These are phyloP conservation scores for Colletotrichum sublineola DNA, from an alignment of 2,329 filamentous ascomycete genomes.

Conservation along the genomic window DNA sequence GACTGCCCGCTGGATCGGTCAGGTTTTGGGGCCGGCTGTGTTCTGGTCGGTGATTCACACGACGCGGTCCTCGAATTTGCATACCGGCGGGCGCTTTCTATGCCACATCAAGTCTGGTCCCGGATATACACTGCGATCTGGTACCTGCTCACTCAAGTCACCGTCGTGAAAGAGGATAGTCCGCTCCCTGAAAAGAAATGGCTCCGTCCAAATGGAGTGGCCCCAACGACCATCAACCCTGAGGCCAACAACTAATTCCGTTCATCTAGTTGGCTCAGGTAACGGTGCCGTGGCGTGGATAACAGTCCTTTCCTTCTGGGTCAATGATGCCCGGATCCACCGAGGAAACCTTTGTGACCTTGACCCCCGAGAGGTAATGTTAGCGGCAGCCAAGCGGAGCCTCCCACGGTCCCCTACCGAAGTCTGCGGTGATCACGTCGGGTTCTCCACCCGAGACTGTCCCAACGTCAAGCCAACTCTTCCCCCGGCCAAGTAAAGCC, in stretches of 20 bases:
- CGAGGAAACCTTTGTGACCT: background rate
- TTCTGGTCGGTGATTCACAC: background rate
- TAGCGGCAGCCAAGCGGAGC: constrained; percentile 32
- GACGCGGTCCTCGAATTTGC: constrained; percentile 10
- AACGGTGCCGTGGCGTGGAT: background rate
- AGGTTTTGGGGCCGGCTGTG: background rate
- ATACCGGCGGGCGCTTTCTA: constrained; percentile 23
- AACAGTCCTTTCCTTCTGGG: background rate
- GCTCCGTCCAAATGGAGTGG: constrained; percentile 29
- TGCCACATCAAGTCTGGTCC: constrained; percentile 11
- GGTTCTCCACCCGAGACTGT: constrained; percentile 36
- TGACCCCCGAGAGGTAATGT: background rate
- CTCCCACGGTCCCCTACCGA: constrained; percentile 15
- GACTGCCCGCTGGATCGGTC: background rate
- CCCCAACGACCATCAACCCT: background rate
- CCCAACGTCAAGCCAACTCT: constrained; percentile 30
- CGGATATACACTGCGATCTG: constrained; percentile 9
- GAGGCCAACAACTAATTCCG: background rate
- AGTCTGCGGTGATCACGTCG: constrained; percentile 7
- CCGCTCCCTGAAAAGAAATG: constrained; percentile 9
- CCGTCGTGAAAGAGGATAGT: background rate
- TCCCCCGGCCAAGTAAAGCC: background rate
- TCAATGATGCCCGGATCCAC: background rate
- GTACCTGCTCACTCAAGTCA: background rate
- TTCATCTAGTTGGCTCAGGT: background rate